phyloP scores from a whole-genome alignment of 2,329 filamentous ascomycete species.

The Niveomyces coronatus region DNA sequence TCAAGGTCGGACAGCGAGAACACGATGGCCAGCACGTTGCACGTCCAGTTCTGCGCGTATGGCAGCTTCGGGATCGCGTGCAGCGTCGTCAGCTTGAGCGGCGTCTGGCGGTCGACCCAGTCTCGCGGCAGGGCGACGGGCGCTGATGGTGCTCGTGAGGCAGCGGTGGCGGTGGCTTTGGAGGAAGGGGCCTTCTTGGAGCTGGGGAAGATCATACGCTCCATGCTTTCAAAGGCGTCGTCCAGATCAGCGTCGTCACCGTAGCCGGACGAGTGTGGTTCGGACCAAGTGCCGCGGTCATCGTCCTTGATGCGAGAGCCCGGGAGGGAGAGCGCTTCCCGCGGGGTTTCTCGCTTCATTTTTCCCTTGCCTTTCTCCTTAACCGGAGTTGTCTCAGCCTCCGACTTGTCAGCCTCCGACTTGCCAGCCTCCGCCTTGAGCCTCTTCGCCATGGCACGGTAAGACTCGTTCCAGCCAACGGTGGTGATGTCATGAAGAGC shows the following conservation, averaged over 20 bases:
- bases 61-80: conserved; percentile 40
- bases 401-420: not conserved
- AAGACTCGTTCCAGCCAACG: conserved; percentile 38
- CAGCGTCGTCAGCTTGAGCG: conserved; percentile 42
- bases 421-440: conserved; percentile 7
- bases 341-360: not conserved
- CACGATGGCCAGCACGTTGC: conserved; percentile 44
- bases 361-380: not conserved
- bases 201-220: conserved; percentile 23
- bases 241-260: conserved; percentile 16
- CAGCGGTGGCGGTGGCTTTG: conserved; percentile 6
- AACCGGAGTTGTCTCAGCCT: not conserved
- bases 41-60: conserved; percentile 48
- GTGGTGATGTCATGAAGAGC: conserved; percentile 33
- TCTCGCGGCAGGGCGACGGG: conserved; percentile 30
- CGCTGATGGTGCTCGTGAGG: not conserved
- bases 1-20: conserved; percentile 36
- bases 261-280: not conserved
- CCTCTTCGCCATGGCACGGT: conserved; percentile 16
- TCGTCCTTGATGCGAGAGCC: not conserved
- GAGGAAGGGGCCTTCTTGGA: conserved; percentile 12
- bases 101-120: conserved; percentile 30
- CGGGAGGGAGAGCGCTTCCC: not conserved
- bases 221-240: conserved; percentile 28
- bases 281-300: no score